These are phyloP conservation scores for Podospora didyma DNA, from an alignment of 495 filamentous ascomycete genomes.

Conservation along the genomic window DNA sequence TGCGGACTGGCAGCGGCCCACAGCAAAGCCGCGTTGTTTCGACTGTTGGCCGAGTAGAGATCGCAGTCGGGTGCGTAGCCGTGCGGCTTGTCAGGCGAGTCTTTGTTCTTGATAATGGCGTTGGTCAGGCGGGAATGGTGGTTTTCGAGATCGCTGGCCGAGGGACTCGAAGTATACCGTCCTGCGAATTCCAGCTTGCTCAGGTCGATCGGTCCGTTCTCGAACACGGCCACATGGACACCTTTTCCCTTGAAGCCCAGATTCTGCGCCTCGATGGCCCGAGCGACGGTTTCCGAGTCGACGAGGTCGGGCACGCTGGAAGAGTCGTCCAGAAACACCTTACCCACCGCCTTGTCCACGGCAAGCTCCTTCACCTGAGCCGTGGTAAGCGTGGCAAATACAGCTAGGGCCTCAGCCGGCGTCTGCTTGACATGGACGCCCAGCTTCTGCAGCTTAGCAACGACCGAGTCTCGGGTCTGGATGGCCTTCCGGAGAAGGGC, in stretches of 20 bases:
- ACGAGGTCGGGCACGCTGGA: neutral
- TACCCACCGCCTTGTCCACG: neutral
- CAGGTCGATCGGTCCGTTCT: neutral
- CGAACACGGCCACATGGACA: neutral
- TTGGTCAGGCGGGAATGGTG: neutral
- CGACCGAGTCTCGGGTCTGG: neutral
- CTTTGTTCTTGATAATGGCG: neutral
- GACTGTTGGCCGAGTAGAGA: neutral
- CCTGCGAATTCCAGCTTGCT: neutral
- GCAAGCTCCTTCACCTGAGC: neutral
- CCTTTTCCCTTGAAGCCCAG: neutral
- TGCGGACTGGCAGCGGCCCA: neutral
- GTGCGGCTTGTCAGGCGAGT: neutral
- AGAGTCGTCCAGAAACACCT: neutral
- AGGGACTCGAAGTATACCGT: neutral
- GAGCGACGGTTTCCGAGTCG: neutral
- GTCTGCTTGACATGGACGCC: neutral
- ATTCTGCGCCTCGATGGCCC: neutral
- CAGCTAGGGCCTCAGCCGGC: neutral
- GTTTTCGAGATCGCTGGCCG: neutral
- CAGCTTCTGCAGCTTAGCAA: neutral
- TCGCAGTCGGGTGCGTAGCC: neutral
- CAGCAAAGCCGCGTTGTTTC: neutral
- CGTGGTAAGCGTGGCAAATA: neutral
- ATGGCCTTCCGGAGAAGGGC: neutral